Evolutionary conservation across 768 basidiomycete species (phyloP).

Genomic region (Suillus alpinus): DNA sequence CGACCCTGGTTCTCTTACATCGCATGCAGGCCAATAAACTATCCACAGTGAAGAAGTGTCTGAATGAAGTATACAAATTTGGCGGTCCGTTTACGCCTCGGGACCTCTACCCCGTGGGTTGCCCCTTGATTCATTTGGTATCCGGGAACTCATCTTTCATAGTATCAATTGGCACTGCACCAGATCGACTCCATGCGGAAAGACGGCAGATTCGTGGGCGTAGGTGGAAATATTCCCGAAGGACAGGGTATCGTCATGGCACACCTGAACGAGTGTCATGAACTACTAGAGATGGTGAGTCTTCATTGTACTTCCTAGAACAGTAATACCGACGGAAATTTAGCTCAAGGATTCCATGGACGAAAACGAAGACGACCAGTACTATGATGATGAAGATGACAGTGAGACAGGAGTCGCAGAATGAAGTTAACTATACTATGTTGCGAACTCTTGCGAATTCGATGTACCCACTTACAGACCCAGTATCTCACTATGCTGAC

Average conservation of each 20-base stretch:
- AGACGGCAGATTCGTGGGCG: conserved; percentile 90
- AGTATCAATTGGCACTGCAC: conserved; percentile 93
- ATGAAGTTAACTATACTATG: not conserved
- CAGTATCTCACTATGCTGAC: not conserved
- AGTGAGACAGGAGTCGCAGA: conserved; percentile 9
- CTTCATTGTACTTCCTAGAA: not conserved
- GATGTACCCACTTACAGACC: conserved; percentile 2
- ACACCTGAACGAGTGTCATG: conserved; percentile 94
- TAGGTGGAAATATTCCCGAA: conserved; percentile 88
- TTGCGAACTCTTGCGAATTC: not conserved
- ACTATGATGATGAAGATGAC: conserved; percentile 32
- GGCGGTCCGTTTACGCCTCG: conserved; percentile 91
- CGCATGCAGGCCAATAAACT: conserved; percentile 83
- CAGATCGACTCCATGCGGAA: conserved; percentile 92
- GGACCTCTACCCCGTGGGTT: conserved; percentile 87
- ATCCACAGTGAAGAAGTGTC: conserved; percentile 93
- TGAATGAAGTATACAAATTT: conserved; percentile 94
- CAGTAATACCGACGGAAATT: not conserved
- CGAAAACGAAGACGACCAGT: conserved; percentile 58
- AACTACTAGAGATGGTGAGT: conserved; percentile 88
- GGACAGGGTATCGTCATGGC: conserved; percentile 97
- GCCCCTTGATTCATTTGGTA: conserved; percentile 2
- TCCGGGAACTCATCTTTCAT: conserved; percentile 9
- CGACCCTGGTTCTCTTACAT: not conserved
- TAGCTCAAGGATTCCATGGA: conserved; percentile 86